Base-by-base conservation (phyloP, 164 flowering plant genomes). In the Taxillus chinensis region DNA sequence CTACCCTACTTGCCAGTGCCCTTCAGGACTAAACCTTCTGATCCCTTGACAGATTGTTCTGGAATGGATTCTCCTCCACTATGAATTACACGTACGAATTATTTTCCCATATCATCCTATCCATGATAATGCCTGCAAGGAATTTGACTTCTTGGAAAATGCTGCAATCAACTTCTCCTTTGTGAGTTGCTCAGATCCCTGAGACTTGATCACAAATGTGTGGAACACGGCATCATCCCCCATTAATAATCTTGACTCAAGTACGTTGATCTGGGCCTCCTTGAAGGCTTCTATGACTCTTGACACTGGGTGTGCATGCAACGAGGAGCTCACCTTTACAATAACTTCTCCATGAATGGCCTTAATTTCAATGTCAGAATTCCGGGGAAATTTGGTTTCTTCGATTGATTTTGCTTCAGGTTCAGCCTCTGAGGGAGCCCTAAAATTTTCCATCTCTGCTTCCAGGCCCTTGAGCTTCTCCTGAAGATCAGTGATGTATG, bases 91-190 rank as follows among this genome's bases (percentile, higher is more conserved):
- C 56, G 68, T 71, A 73, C 38, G 57, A 55, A 71, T 70, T 70
- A 73, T 13, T 55, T 50, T 57, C 45, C 37, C n/a, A 41, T 58
- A 54, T 69, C 64, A 70, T 53, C 77, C 71, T 52, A 62, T 50
- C 12, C 74, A 60, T 45, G 72, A 70, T 58, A 73, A 66, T 37
- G 71, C 59, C 63, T 72, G 68, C 52, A 64, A 68, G 46, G 72
- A 67, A 56, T 63, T 81, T 49, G 80, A 66, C 53, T 83, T 78
- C 8, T 59, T 72, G 40, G 84, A 76, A 61, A 90, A 71, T 62
- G 89, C 86, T 8, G 89, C 86, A 10, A 75, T 70, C 73, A 93
- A 67, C 73, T 80, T 89, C 55, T 90, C 99, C 81, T 80, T 89
- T 0, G 90, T 84, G 64, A 93, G 56, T 69, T 77, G 82, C 58